Conservation (phyloP, 163 green algal genomes). For the Scenedesmus sp. region DNA sequence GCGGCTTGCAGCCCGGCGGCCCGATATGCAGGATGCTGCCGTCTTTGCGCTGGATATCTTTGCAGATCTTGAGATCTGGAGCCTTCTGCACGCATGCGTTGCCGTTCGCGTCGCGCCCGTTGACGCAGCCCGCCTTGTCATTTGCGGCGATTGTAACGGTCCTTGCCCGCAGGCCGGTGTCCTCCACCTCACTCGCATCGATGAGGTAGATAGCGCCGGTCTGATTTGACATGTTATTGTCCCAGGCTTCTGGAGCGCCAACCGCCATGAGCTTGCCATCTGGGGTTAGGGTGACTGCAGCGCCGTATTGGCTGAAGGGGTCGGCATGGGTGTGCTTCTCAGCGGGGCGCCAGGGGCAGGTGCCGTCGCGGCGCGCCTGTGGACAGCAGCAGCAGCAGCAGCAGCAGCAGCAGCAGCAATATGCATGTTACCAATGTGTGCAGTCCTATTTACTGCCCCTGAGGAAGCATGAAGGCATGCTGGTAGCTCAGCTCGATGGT, state of each 20-base stretch:
- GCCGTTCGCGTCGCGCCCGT: conserved; percentile 30
- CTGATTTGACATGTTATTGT: conserved; percentile 39
- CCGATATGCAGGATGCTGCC: conserved; percentile 23
- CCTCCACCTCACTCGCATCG: neutral
- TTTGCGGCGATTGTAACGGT: conserved; percentile 23
- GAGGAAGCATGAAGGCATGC: neutral
- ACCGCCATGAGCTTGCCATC: conserved; percentile 30
- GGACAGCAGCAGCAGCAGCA: neutral
- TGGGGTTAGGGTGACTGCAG: neutral
- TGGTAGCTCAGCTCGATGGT: too few relatives aligned
- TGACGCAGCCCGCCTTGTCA: conserved; percentile 29
- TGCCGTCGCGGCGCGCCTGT: neutral
- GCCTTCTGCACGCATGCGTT: conserved; percentile 23
- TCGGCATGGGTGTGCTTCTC: conserved; percentile 30
- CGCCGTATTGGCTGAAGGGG: conserved; percentile 33
- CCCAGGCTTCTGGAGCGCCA: conserved; percentile 21
- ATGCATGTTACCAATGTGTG: neutral
- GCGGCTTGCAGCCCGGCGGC: neutral
- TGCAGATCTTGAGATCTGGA: neutral
- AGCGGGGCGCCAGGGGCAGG: conserved; percentile 16
- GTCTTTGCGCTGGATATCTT: neutral
- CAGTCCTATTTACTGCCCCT: neutral
- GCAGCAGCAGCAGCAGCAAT: neutral
- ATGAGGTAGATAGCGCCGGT: conserved; percentile 33
- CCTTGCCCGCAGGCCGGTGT: conserved; percentile 1